Base-by-base conservation (phyloP, 208 protist genomes). In the Crithidia bombi region DNA sequence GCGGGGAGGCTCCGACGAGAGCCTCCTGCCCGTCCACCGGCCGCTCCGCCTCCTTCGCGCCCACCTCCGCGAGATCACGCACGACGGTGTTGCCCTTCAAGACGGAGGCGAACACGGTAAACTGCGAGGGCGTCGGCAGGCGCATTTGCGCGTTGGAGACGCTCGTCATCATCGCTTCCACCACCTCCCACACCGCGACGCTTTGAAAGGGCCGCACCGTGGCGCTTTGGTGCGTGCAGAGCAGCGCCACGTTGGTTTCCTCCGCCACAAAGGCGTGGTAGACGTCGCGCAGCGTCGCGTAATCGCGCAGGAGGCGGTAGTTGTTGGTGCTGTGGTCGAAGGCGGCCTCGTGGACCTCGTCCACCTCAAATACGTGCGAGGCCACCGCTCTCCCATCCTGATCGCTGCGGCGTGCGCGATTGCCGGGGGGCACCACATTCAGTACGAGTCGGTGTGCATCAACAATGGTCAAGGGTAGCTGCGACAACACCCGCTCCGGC, bases 51-150 rank as follows among this genome's bases (percentile, higher is more conserved):
- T 58, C 57, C 32, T 33, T 33, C 39, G 33, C 38, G 1, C 57
- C 52, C 9, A 63, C 75, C 41, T 75, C 55, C 25, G 59, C 65
- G 15, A 85, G 62, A 49, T 85, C 80, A 19, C 46, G 35, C 46
- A 82, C 23, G 9, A 85, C 44, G 15, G 46, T 64, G 38, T 43
- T 61, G 33, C 75, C 68, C 7, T 39, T 36, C 23, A 85, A 64
- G 32, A 79, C n/a, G 23, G 74, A 70, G n/a, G 44, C 78, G 61
- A 80, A 81, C 15, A 84, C 15, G 21, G 66, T 78, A 32, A 84
- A 35, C 56, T 76, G 69, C 52, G 62, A 67, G 2, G 55, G 50
- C 21, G 57, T 55, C 1, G 46, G 23, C 49, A 66, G 26, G 3
- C n/a, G 4, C 38, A 38, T 38, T 41, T 74, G 59, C 12, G 35